These are phyloP conservation scores for Blastobotrys indianensis DNA, from an alignment of 1,139 yeast genomes.

Conservation along the genomic window DNA sequence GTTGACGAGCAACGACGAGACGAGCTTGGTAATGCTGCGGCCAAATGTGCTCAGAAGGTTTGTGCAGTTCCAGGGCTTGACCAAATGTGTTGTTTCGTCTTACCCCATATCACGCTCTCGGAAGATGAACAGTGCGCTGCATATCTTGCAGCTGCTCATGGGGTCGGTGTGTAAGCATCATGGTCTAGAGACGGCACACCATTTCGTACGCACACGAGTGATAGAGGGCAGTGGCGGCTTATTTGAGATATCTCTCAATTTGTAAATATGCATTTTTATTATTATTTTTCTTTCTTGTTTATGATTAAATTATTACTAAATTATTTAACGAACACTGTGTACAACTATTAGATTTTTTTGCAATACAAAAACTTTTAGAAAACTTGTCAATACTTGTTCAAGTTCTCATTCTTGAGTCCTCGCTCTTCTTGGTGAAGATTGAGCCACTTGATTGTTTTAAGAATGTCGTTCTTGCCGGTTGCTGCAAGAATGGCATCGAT, in stretches of 20 bases:
- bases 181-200: not conserved
- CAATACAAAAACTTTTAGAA: not conserved
- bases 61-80: constrained; percentile 1
- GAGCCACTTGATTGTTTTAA: constrained; percentile 31
- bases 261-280: no score
- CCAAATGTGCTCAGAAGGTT: not conserved
- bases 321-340: not conserved
- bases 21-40: not conserved
- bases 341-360: not conserved
- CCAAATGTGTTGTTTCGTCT: not conserved
- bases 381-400: not conserved
- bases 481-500: constrained; percentile 36
- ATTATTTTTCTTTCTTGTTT: no score
- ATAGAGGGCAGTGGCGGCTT: constrained; percentile 10
- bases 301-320: no score
- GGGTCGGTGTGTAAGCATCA: constrained; percentile 9
- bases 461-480: constrained; percentile 29
- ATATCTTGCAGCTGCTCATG: constrained; percentile 5
- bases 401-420: constrained; percentile 28
- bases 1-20: no score
- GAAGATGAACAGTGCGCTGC: not conserved
- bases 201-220: constrained; percentile 3
- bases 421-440: constrained; percentile 29
- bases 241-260: constrained; percentile 4
- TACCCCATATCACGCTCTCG: not conserved